Evolutionary conservation across 2,329 filamentous ascomycete species (phyloP).

Genomic region (Nannizziopsis barbatae): DNA sequence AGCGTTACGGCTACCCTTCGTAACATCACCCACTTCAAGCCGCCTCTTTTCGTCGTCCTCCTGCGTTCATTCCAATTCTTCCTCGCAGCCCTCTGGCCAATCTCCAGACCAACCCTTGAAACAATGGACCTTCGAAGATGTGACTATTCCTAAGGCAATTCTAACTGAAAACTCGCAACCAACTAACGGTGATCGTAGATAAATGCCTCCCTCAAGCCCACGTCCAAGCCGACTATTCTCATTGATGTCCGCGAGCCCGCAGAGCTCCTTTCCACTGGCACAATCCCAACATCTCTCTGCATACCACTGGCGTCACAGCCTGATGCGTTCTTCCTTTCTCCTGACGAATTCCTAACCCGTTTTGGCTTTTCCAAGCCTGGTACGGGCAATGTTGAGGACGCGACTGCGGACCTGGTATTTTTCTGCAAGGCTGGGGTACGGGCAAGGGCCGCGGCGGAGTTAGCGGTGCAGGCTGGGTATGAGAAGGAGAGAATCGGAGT

Average conservation of each 20-base stretch:
- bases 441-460: conserved; percentile 60
- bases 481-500: conserved; percentile 47
- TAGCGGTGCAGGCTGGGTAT: conserved; percentile 71
- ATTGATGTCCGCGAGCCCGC: conserved; percentile 40
- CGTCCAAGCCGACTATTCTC: conserved; percentile 25
- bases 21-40: neutral
- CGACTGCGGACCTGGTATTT: conserved; percentile 53
- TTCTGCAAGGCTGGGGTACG: conserved; percentile 91
- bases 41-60: conserved; percentile 6
- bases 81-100: neutral
- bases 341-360: conserved; percentile 69
- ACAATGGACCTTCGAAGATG: conserved; percentile 16
- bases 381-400: conserved; percentile 30
- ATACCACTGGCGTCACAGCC: conserved; percentile 67
- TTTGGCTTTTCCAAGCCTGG: conserved; percentile 65
- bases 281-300: conserved; percentile 71
- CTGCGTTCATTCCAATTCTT: neutral
- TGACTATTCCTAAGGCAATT: conserved; percentile 2
- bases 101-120: conserved; percentile 8
- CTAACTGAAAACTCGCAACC: neutral
- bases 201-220: conserved; percentile 24
- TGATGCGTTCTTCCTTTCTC: conserved; percentile 64
- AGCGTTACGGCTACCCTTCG: neutral
- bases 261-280: conserved; percentile 35
- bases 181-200: conserved; percentile 21